phyloP scores from a whole-genome alignment of 2,329 filamentous ascomycete genomes.

The Alternaria brassicicola region DNA sequence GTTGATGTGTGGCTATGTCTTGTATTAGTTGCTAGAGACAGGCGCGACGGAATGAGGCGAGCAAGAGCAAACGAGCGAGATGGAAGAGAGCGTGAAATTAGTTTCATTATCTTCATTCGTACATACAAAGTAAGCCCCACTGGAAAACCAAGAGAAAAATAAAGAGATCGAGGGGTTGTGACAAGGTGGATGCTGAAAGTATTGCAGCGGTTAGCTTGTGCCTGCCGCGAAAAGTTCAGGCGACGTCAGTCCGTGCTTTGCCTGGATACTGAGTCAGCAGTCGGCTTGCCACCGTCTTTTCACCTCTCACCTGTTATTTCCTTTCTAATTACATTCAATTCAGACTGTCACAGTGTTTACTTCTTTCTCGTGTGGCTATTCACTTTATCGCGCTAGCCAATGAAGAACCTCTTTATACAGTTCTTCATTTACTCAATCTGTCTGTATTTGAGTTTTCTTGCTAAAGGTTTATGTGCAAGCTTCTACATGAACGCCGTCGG shows the following conservation, averaged over 20 bases:
- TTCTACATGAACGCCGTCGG: neutral
- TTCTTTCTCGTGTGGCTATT: neutral
- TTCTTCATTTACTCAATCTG: neutral
- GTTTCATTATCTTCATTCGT: constrained; percentile 33
- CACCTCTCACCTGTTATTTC: neutral
- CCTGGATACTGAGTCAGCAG: constrained; percentile 7
- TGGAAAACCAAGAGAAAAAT: constrained; percentile 12
- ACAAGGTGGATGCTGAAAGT: neutral
- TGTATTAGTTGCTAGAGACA: constrained; percentile 29
- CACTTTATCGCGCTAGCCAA: no score
- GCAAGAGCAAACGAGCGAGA: constrained; percentile 26
- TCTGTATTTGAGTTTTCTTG: neutral
- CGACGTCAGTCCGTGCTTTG: constrained; percentile 15
- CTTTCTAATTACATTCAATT: neutral
- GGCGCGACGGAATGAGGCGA: constrained; percentile 21
- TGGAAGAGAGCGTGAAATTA: constrained; percentile 29
- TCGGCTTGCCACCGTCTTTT: neutral
- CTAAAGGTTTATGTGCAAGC: neutral
- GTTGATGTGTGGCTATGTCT: constrained; percentile 16
- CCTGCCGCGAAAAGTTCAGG: constrained; percentile 8
- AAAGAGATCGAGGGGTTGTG: constrained; percentile 7
- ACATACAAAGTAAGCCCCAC: constrained; percentile 27
- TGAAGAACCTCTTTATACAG: no score
- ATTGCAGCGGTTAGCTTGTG: neutral
- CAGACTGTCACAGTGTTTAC: neutral